Evolutionary conservation across 1,284 basidiomycete species (phyloP).

Genomic region (Xerocomus cyaneibrunnescens): DNA sequence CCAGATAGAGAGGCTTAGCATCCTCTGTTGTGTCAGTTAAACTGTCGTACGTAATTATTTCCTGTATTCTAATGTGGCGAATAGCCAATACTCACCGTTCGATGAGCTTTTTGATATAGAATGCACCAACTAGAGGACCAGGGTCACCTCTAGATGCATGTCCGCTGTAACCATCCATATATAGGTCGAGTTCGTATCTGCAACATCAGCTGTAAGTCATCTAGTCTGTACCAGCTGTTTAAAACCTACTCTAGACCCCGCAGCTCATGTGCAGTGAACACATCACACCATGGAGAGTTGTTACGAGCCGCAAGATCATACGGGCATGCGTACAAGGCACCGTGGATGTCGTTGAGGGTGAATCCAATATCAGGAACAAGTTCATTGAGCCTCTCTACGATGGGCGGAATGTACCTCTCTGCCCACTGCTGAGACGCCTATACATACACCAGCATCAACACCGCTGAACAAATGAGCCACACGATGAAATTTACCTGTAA

Average conservation of each 20-base stretch:
- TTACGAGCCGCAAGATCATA: conserved; percentile 43
- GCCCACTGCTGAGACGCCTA: conserved; percentile 40
- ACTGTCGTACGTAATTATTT: conserved; percentile 17
- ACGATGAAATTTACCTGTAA: neutral
- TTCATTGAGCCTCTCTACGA: conserved; percentile 39
- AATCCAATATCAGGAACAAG: conserved; percentile 37
- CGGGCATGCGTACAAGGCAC: conserved; percentile 50
- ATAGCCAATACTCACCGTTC: conserved; percentile 32
- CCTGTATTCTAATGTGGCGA: neutral
- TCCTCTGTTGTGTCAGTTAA: conserved; percentile 38
- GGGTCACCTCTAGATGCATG: conserved; percentile 37
- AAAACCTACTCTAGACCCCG: conserved; percentile 40
- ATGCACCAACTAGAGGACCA: conserved; percentile 42
- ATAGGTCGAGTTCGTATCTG: conserved; percentile 43
- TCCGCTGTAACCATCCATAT: conserved; percentile 45
- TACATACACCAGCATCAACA: neutral
- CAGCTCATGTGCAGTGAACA: conserved; percentile 41
- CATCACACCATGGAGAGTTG: conserved; percentile 43
- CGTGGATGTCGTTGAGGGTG: conserved; percentile 37
- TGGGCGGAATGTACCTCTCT: conserved; percentile 41
- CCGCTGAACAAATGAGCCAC: neutral
- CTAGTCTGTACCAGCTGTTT: neutral
- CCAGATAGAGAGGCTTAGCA: conserved; percentile 41
- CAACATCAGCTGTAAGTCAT: neutral
- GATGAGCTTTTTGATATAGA: conserved; percentile 46